Conservation (phyloP, 2,329 filamentous ascomycete species). For the Bipolaris oryzae region DNA sequence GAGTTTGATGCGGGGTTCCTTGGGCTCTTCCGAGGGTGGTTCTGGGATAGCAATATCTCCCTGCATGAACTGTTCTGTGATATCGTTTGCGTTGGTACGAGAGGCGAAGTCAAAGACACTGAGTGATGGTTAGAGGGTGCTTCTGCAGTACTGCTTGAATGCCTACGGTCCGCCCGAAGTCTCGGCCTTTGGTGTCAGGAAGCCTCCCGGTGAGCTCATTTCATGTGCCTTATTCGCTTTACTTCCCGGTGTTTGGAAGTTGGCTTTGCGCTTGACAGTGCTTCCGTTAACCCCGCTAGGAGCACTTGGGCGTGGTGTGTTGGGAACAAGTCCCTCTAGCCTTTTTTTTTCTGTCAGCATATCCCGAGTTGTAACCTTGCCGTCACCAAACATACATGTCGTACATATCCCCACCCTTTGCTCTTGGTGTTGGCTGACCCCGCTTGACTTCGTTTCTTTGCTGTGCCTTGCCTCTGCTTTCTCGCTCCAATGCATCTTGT, state of each 20-base stretch:
- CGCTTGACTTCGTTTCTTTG: slow-evolving; percentile 67
- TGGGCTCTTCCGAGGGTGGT: slow-evolving; percentile 71
- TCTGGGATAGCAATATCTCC: slow-evolving; percentile 70
- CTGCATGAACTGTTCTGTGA: slow-evolving; percentile 79
- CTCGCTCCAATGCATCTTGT: slow-evolving; percentile 81
- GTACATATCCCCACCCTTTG: slow-evolving; percentile 70
- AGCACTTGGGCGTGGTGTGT: slow-evolving; percentile 50
- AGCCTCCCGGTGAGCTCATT: slow-evolving; percentile 58
- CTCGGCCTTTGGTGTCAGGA: slow-evolving; percentile 43
- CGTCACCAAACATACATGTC: slow-evolving; percentile 66
- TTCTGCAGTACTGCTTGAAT: background rate
- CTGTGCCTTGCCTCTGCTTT: slow-evolving; percentile 70
- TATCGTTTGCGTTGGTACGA: slow-evolving; percentile 78
- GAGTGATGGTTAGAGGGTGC: slow-evolving; percentile 18
- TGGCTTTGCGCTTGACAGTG: slow-evolving; percentile 61
- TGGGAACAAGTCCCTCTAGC: slow-evolving; percentile 55
- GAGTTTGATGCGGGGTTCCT: slow-evolving; percentile 80
- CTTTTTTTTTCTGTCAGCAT: slow-evolving; percentile 42
- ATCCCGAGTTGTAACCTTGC: background rate
- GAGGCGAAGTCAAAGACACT: slow-evolving; percentile 73
- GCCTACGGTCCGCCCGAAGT: slow-evolving; percentile 50
- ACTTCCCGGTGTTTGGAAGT: slow-evolving; percentile 57
- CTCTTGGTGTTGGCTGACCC: slow-evolving; percentile 64
- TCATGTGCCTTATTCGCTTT: slow-evolving; percentile 52
- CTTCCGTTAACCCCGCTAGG: slow-evolving; percentile 52